These are phyloP conservation scores for Graphilbum sp. DNA, from an alignment of 2,329 filamentous ascomycete genomes.

Conservation along the genomic window DNA sequence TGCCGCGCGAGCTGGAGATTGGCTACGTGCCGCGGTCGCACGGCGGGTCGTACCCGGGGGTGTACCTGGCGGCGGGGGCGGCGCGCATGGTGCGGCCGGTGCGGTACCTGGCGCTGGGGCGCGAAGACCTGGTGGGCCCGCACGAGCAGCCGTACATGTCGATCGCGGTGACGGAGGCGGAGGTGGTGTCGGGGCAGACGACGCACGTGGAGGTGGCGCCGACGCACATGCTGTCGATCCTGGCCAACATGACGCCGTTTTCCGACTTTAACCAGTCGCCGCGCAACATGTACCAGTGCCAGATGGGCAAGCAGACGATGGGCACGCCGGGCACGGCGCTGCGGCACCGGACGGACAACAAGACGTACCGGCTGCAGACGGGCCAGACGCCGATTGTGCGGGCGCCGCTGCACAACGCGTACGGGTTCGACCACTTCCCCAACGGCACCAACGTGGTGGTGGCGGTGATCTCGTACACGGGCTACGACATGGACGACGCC, in stretches of 20 bases:
- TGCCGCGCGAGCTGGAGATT: slow-evolving; percentile 77
- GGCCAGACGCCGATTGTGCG: slow-evolving; percentile 91
- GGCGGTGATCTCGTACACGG: slow-evolving; percentile 95
- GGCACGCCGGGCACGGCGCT: slow-evolving; percentile 81
- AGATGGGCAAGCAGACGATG: slow-evolving; percentile 99
- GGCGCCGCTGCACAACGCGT: slow-evolving; percentile 83
- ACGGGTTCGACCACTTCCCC: slow-evolving; percentile 95
- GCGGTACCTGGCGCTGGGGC: slow-evolving; percentile 77
- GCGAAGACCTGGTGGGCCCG: slow-evolving; percentile 76
- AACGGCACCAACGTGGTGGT: slow-evolving; percentile 93
- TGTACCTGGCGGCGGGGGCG: slow-evolving; percentile 81
- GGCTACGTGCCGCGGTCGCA: slow-evolving; percentile 78
- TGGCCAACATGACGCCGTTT: slow-evolving; percentile 98
- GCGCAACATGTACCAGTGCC: slow-evolving; percentile 98
- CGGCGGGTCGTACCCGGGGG: slow-evolving; percentile 86
- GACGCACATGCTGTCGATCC: slow-evolving; percentile 91
- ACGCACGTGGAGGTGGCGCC: slow-evolving; percentile 90
- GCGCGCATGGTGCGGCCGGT: slow-evolving; percentile 82
- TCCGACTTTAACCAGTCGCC: slow-evolving; percentile 98
- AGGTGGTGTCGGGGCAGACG: slow-evolving; percentile 74
- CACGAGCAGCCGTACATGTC: slow-evolving; percentile 98
- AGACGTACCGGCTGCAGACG: slow-evolving; percentile 84
- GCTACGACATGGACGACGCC: slow-evolving; percentile 99
- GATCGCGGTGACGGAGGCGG: slow-evolving; percentile 77
- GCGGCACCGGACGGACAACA: slow-evolving; percentile 87